These are phyloP conservation scores for Colletotrichum viniferum DNA, from an alignment of 2,329 filamentous ascomycete genomes.

Conservation along the genomic window DNA sequence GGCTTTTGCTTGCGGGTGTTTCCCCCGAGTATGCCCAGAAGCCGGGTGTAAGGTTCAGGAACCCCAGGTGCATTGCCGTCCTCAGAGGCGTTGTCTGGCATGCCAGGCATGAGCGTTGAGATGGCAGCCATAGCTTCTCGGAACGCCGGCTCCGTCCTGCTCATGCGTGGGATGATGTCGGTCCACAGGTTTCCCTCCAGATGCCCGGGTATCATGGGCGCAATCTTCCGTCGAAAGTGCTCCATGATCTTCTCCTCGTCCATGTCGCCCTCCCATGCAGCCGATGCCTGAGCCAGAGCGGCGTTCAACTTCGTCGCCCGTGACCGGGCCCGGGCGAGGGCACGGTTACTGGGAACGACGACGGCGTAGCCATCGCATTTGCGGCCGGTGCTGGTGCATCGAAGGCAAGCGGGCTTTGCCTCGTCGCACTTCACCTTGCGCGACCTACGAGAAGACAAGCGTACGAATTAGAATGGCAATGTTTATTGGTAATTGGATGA, in stretches of 20 bases:
- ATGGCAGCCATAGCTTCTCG: slow-evolving; percentile 56
- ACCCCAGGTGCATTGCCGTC: not conserved
- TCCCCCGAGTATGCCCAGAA: not conserved
- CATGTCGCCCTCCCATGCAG: slow-evolving; percentile 1
- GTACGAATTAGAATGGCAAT: not conserved
- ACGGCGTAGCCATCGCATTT: slow-evolving; percentile 58
- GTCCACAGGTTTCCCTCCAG: slow-evolving; percentile 49
- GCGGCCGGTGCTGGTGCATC: slow-evolving; percentile 59
- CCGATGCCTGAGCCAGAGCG: slow-evolving; percentile 8
- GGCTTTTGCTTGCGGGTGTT: not conserved
- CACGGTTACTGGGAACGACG: slow-evolving; percentile 17
- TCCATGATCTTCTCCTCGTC: slow-evolving; percentile 32
- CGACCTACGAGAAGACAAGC: slow-evolving; percentile 37
- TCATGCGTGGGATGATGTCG: slow-evolving; percentile 48
- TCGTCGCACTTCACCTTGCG: slow-evolving; percentile 64
- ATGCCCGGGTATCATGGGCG: slow-evolving; percentile 41
- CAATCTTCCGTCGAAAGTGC: slow-evolving; percentile 37
- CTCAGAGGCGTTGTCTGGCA: not conserved
- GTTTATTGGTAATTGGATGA: not conserved
- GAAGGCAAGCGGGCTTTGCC: slow-evolving; percentile 54
- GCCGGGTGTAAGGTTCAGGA: not conserved
- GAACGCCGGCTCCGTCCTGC: slow-evolving; percentile 48
- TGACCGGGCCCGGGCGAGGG: slow-evolving; percentile 12
- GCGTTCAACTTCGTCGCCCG: slow-evolving; percentile 16
- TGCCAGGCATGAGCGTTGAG: slow-evolving; percentile 36